A percentile compares a stretch with the other conserved stretches of the same genome.
These are phyloP conservation scores for Oryza australiensis DNA, from an alignment of 176 grass and related monocot genomes.

Conservation along the genomic window DNA sequence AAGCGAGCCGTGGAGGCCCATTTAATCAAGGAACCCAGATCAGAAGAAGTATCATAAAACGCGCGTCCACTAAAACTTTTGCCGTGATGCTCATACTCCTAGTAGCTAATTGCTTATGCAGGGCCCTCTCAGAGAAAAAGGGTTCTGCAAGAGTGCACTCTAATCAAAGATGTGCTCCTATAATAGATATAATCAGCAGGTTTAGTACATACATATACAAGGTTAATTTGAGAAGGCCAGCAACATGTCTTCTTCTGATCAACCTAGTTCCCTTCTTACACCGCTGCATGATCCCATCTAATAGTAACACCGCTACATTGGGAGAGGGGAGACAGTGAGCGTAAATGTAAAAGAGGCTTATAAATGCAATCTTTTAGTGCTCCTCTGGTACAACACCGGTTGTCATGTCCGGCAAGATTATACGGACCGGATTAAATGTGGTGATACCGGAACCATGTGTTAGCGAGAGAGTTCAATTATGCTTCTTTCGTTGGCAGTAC, in stretches of 20 bases:
- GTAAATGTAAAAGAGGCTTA: not conserved
- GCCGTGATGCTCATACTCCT: too few species aligned
- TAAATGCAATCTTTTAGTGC: constrained; percentile 1
- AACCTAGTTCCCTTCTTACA: too few species aligned
- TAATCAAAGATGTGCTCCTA: too few species aligned
- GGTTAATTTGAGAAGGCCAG: too few species aligned
- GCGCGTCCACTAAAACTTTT: not conserved
- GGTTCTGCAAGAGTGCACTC: too few species aligned
- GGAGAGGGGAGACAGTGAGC: not conserved
- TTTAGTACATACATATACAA: too few species aligned
- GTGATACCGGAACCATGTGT: constrained; percentile 22
- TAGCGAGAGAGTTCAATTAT: not conserved
- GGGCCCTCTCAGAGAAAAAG: too few species aligned
- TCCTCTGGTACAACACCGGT: not conserved
- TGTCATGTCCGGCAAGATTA: not conserved
- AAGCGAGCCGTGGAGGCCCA: not conserved
- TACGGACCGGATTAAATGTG: constrained; percentile 14
- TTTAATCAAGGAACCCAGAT: not conserved
- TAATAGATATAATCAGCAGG: too few species aligned
- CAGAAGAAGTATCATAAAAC: not conserved
- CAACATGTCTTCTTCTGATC: too few species aligned
- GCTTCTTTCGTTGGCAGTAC: not conserved
- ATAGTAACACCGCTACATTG: not conserved
- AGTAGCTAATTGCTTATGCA: too few species aligned
- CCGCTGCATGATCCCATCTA: too few species aligned